Evolutionary conservation across 768 basidiomycete genomes (phyloP).

Genomic region (Pleurotus giganteus): DNA sequence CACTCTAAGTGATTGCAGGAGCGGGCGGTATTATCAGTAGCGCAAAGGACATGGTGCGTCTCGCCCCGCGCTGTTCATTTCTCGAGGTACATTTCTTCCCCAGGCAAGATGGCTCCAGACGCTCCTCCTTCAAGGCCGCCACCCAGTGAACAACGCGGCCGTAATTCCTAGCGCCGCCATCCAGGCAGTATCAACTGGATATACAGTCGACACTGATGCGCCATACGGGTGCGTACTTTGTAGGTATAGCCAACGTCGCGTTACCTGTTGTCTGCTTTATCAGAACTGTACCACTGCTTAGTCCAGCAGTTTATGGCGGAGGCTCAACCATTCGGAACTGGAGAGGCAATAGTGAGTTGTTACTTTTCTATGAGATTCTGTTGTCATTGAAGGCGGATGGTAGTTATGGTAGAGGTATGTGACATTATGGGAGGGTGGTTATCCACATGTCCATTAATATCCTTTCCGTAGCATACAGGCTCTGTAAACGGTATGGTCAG

Average conservation of each 20-base stretch:
- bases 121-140: conserved; percentile 21
- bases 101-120: conserved; percentile 25
- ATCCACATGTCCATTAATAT: neutral
- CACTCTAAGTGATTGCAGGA: conserved; percentile 22
- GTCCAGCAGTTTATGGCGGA: conserved; percentile 25
- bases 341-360: conserved; percentile 23
- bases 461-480: neutral
- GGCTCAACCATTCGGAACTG: conserved; percentile 22
- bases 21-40: conserved; percentile 27
- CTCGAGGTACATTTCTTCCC: neutral
- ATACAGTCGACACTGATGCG: conserved; percentile 16
- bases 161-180: conserved; percentile 25
- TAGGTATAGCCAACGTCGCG: neutral
- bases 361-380: neutral
- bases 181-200: conserved; percentile 20
- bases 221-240: conserved; percentile 8
- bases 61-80: neutral
- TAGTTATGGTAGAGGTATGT: conserved; percentile 7
- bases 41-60: conserved; percentile 24
- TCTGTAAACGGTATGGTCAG: conserved; percentile 2
- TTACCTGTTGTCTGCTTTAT: neutral
- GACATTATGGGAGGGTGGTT: neutral
- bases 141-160: conserved; percentile 21
- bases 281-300: conserved; percentile 20
- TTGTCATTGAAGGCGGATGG: neutral